phyloP scores from a whole-genome alignment of 2,329 filamentous ascomycete species.

The Orbilia oligospora region DNA sequence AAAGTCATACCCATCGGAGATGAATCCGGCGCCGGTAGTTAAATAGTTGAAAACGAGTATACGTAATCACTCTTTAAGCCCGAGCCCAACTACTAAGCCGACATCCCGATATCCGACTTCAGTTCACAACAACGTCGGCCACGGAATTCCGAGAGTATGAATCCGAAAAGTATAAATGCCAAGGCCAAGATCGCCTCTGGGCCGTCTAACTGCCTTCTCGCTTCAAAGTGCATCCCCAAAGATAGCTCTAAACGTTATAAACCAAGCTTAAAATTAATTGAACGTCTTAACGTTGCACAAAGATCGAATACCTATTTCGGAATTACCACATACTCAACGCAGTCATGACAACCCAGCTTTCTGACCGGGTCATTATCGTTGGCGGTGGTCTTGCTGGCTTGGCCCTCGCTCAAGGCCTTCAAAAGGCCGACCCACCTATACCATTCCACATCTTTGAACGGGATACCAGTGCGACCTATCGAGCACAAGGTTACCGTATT shows the following conservation, averaged over 20 bases:
- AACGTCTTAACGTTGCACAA: not conserved
- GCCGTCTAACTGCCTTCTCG: not conserved
- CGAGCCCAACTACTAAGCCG: not conserved
- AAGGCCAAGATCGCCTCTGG: not conserved
- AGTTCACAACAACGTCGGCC: not conserved
- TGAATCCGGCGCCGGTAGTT: not conserved
- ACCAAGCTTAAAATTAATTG: too few relatives aligned
- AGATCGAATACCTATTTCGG: not conserved
- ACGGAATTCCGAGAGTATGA: not conserved
- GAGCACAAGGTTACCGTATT: conserved; percentile 42
- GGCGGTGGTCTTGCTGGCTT: conserved; percentile 37
- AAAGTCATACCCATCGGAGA: not conserved
- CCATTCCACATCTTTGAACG: conserved; percentile 41
- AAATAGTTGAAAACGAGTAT: not conserved
- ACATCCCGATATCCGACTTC: conserved; percentile 6
- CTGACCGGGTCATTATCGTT: conserved; percentile 34
- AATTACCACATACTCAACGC: conserved; percentile 1
- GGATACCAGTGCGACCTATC: conserved; percentile 24
- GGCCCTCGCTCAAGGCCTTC: conserved; percentile 31
- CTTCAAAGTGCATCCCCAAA: not conserved
- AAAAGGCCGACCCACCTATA: conserved; percentile 27
- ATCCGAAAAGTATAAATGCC: not conserved
- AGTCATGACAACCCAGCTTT: not conserved
- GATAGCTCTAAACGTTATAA: too few relatives aligned
- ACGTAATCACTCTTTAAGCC: not conserved